Base-by-base conservation (phyloP, 805 yeast species). In the Saturnispora quitensis region DNA sequence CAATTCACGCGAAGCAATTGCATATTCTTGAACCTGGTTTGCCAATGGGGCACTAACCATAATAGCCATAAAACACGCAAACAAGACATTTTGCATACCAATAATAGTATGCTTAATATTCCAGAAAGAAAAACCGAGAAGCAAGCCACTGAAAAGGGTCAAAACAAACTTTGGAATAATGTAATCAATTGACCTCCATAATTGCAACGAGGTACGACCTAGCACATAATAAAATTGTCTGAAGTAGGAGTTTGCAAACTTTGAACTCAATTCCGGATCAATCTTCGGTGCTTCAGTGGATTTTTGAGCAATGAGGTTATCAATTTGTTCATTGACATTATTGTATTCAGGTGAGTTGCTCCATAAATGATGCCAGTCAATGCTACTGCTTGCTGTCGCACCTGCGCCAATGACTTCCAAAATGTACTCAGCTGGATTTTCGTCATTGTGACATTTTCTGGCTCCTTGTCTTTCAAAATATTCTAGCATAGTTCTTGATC, bases 401-500 rank as follows among this genome's bases (percentile, higher is more conserved):
- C 89, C 91, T 33, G 91, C 91, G 55, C 93, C 93, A 65, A 85
- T 83, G 52, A 79, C 80, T 55, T 82, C 82, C 58, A 84, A 68
- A 67, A 84, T 80, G 70, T 82, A 84, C 66, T 84, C 90, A 31
- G 89, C 89, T 28, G 89, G 89, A 57, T 84, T 84, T 52, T 81
- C 89, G 38, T 69, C 67, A 10, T 65, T 66, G 36, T 69, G 73
- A 71, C 93, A 85, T 50, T 76, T 73, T 53, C 82, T 77, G 40
- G 89, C 89, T 36, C 95, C 80, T 55, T 73, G 60, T 20, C 59
- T 62, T 60, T 75, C 80, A 56, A 76, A 76, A 60, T 76, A 76
- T 45, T 71, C 61, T 38, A 75, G 66, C 63, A 76, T 58, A 4
- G 68, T 66, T 27, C 56, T 53, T 47, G 76, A 76, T 57, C 71